These are phyloP conservation scores for Emmonsiellopsis sp. DNA, from an alignment of 2,329 filamentous ascomycete species.

Conservation along the genomic window DNA sequence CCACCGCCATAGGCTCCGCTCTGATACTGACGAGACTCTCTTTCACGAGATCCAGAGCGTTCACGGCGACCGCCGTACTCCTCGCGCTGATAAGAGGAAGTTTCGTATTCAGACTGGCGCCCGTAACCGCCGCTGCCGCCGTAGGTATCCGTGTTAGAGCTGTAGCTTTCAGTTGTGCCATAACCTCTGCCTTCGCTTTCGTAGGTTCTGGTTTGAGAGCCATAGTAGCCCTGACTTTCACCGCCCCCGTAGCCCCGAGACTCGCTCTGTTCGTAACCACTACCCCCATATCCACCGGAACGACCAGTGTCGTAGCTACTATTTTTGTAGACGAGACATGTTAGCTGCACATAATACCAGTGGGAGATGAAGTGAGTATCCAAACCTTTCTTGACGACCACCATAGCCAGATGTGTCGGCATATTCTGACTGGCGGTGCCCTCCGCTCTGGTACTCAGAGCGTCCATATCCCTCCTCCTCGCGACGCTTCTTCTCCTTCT, in stretches of 20 bases:
- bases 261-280: not conserved
- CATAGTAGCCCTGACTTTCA: constrained; percentile 6
- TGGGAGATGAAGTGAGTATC: not conserved
- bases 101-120: not conserved
- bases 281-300: not conserved
- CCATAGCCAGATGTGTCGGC: constrained; percentile 2
- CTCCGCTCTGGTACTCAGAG: constrained; percentile 3
- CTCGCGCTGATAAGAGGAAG: constrained; percentile 12
- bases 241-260: not conserved
- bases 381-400: constrained; percentile 5
- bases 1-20: constrained; percentile 9
- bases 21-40: constrained; percentile 8
- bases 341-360: not conserved
- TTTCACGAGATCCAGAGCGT: constrained; percentile 3
- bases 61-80: constrained; percentile 3
- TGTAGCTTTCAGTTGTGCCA: not conserved
- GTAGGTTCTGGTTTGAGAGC: not conserved
- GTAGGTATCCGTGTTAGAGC: not conserved
- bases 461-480: constrained; percentile 11
- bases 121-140: constrained; percentile 3
- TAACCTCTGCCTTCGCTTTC: constrained; percentile 1
- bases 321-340: not conserved
- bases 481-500: constrained; percentile 11
- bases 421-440: constrained; percentile 3
- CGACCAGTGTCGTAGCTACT: not conserved